Conservation (phyloP, 2,329 filamentous ascomycete genomes). For the Dothideomycetidae sp. region DNA sequence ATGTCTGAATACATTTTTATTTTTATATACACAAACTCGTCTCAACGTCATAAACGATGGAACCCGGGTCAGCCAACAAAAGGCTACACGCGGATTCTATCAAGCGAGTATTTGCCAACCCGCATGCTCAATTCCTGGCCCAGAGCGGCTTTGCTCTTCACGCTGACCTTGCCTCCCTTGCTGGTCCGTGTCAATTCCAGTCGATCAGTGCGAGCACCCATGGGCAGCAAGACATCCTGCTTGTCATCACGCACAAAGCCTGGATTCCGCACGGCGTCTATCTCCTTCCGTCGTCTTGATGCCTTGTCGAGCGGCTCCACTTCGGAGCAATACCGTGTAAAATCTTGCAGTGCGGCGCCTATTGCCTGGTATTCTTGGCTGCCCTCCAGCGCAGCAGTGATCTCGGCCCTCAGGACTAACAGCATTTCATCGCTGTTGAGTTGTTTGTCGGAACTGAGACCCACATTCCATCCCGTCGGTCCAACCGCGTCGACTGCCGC, state of each 20-base stretch:
- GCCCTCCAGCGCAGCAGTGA: constrained; percentile 56
- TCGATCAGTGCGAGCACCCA: constrained; percentile 39
- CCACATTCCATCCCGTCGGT: constrained; percentile 59
- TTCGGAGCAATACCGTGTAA: constrained; percentile 18
- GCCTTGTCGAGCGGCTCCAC: constrained; percentile 38
- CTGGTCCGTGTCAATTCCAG: constrained; percentile 38
- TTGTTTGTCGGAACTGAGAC: constrained; percentile 36
- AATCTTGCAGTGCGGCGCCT: constrained; percentile 49
- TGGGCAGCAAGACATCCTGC: constrained; percentile 43
- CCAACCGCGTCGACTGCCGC: constrained; percentile 65
- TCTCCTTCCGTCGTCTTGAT: constrained; percentile 21
- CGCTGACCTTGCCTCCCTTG: constrained; percentile 53
- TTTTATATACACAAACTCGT: no score
- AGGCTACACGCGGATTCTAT: constrained; percentile 44
- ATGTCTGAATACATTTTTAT: no score
- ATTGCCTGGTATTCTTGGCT: constrained; percentile 55
- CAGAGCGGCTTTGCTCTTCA: constrained; percentile 57
- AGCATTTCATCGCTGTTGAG: constrained; percentile 50
- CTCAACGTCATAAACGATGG: no score
- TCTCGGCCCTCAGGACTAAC: constrained; percentile 50
- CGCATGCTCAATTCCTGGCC: constrained; percentile 65
- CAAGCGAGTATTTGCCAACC: constrained; percentile 69
- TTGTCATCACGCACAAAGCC: constrained; percentile 33
- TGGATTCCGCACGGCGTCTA: constrained; percentile 25
- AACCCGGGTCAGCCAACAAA: no score